These are phyloP conservation scores for Protea cynaroides DNA, from an alignment of 164 flowering plant genomes.

Conservation along the genomic window DNA sequence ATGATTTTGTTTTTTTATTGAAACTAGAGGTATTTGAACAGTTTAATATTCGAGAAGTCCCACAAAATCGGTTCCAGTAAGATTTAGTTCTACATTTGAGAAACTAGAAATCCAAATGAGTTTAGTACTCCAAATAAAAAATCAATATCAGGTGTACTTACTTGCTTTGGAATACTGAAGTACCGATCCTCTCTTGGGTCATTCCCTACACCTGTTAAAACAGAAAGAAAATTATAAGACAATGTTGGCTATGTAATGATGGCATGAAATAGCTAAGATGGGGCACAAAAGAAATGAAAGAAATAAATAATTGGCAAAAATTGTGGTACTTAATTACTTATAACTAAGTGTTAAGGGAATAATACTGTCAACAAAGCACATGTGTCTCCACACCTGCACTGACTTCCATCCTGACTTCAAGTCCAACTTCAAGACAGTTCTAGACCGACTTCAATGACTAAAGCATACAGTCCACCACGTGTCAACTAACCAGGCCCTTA, in stretches of 20 bases:
- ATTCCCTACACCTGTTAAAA: conserved; percentile 74
- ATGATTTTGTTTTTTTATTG: neutral
- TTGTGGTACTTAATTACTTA: no score
- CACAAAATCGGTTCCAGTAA: neutral
- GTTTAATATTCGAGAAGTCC: neutral
- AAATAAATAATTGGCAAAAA: neutral
- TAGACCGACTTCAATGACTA: no score
- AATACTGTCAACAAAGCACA: no score
- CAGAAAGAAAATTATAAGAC: no score
- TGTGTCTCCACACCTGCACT: no score
- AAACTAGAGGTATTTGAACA: neutral
- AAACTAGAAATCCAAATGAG: neutral
- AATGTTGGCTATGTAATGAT: neutral
- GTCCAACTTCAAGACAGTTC: no score
- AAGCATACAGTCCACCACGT: no score
- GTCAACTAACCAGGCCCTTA: no score
- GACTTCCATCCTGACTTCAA: no score
- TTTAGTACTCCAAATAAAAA: neutral
- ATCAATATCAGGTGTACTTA: conserved; percentile 22
- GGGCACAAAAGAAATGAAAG: neutral
- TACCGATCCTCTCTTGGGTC: conserved; percentile 98
- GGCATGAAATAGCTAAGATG: neutral
- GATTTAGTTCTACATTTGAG: neutral
- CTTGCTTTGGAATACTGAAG: conserved; percentile 96
- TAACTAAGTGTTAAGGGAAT: no score